Percentiles rank a stretch among this genome's conserved stretches.
Evolutionary conservation across 192 early-diverging fungal species (phyloP).

Genomic region (Pilobolus umbonatus): DNA sequence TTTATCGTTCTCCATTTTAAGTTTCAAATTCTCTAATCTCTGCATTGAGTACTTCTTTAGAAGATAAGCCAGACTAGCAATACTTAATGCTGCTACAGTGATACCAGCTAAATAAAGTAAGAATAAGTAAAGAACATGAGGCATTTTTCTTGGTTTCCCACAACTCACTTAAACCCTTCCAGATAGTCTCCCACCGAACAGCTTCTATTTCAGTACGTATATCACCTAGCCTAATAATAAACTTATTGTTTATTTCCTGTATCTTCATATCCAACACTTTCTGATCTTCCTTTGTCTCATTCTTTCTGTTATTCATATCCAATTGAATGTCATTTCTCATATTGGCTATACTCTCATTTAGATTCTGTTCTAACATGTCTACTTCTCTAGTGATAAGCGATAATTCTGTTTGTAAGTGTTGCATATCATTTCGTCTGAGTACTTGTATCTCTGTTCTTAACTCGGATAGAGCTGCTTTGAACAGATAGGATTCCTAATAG

Average conservation of each 20-base stretch:
- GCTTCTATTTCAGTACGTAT: conserved; percentile 87
- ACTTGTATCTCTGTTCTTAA: conserved; percentile 73
- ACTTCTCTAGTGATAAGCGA: conserved; percentile 74
- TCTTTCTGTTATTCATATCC: conserved; percentile 87
- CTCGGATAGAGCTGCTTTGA: conserved; percentile 79
- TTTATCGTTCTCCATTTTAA: no score
- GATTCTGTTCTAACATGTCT: conserved; percentile 65
- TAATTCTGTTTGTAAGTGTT: conserved; percentile 66
- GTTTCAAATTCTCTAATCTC: no score
- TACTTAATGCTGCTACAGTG: conserved; percentile 20
- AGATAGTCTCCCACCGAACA: conserved; percentile 79
- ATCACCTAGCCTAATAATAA: conserved; percentile 74
- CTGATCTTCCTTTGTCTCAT: conserved; percentile 74
- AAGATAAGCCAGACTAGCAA: conserved; percentile 32
- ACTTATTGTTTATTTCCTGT: conserved; percentile 84
- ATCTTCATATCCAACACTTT: conserved; percentile 72
- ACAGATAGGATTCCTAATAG: conserved; percentile 65
- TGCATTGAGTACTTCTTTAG: conserved; percentile 23
- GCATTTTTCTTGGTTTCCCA: no score
- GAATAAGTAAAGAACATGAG: background rate
- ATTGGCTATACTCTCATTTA: conserved; percentile 72
- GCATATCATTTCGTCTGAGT: conserved; percentile 71
- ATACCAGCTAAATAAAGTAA: conserved; percentile 23
- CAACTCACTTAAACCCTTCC: conserved; percentile 61
- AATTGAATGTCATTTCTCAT: conserved; percentile 83